Conservation (phyloP, 2,329 filamentous ascomycete species). For the Aspergillus pseudoviridinutans region DNA sequence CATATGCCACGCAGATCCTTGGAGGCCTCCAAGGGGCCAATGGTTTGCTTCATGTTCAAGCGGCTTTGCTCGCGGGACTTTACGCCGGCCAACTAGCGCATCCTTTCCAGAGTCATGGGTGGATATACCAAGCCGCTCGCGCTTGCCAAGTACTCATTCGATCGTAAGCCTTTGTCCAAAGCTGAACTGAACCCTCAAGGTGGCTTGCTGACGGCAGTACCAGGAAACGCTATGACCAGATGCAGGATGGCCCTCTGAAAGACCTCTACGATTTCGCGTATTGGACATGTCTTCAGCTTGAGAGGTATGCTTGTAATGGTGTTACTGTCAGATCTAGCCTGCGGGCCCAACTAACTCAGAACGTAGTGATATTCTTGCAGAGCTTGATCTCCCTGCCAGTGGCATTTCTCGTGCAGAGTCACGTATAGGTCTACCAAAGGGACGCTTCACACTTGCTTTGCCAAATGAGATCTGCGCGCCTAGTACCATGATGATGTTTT, state of each 20-base stretch:
- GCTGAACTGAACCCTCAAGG: neutral
- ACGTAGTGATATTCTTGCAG: conserved; percentile 79
- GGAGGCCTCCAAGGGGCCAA: conserved; percentile 75
- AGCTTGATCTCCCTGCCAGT: conserved; percentile 65
- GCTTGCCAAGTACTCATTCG: conserved; percentile 69
- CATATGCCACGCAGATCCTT: conserved; percentile 79
- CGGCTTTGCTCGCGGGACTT: conserved; percentile 75
- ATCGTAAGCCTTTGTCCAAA: conserved; percentile 46
- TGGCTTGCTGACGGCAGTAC: conserved; percentile 4
- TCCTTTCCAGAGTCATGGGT: conserved; percentile 78
- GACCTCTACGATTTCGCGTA: conserved; percentile 73
- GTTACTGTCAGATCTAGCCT: neutral
- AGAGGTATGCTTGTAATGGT: conserved; percentile 60
- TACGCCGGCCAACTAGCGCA: conserved; percentile 86
- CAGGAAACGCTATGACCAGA: conserved; percentile 32
- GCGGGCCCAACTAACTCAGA: neutral
- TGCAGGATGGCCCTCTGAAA: conserved; percentile 34
- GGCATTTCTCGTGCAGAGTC: conserved; percentile 56
- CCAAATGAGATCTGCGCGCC: conserved; percentile 30
- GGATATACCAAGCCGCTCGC: conserved; percentile 60
- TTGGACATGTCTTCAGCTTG: conserved; percentile 90
- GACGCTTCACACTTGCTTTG: conserved; percentile 29
- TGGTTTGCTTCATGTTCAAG: conserved; percentile 79
- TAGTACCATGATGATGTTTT: conserved; percentile 48
- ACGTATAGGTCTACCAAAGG: conserved; percentile 38